A percentile compares a stretch with the other conserved stretches of the same genome.
phyloP scores from a whole-genome alignment of 2,329 filamentous ascomycete genomes.

The Phaeoacremonium minimum region DNA sequence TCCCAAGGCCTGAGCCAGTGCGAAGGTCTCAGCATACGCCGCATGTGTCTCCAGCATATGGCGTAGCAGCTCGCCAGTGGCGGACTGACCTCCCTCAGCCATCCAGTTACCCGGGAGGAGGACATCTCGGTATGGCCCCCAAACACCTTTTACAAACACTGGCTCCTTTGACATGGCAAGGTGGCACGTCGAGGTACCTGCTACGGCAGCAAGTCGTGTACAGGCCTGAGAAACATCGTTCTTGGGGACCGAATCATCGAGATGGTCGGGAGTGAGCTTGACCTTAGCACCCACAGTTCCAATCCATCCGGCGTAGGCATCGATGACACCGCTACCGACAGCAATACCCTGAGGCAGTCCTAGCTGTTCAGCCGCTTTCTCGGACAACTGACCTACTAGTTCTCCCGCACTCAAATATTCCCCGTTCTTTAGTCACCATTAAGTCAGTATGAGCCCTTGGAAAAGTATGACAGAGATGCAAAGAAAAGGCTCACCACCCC shows the following conservation, averaged over 20 bases:
- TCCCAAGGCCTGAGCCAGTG: conserved; percentile 75
- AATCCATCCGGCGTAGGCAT: conserved; percentile 98
- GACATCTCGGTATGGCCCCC: conserved; percentile 95
- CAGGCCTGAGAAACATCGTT: conserved; percentile 93
- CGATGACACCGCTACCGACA: conserved; percentile 93
- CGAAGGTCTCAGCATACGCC: conserved; percentile 75
- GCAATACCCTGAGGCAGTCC: conserved; percentile 84
- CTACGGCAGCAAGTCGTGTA: conserved; percentile 86
- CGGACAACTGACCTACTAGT: conserved; percentile 77
- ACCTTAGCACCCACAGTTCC: conserved; percentile 98
- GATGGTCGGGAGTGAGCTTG: conserved; percentile 62
- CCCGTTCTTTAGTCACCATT: conserved; percentile 67
- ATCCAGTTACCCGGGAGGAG: conserved; percentile 92
- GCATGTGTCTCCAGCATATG: conserved; percentile 95
- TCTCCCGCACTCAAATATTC: conserved; percentile 89
- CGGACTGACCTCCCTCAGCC: conserved; percentile 94
- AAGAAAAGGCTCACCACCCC: conserved; percentile 74
- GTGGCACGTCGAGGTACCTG: conserved; percentile 96
- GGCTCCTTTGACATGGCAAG: conserved; percentile 91
- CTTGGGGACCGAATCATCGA: conserved; percentile 63
- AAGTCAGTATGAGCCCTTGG: conserved; percentile 8
- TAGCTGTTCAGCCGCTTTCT: conserved; percentile 77
- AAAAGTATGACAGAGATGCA: conserved; percentile 12
- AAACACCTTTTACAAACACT: conserved; percentile 91
- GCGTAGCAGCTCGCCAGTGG: conserved; percentile 89